phyloP scores from a whole-genome alignment of 2,329 filamentous ascomycete genomes.

The Colletotrichum sp. region DNA sequence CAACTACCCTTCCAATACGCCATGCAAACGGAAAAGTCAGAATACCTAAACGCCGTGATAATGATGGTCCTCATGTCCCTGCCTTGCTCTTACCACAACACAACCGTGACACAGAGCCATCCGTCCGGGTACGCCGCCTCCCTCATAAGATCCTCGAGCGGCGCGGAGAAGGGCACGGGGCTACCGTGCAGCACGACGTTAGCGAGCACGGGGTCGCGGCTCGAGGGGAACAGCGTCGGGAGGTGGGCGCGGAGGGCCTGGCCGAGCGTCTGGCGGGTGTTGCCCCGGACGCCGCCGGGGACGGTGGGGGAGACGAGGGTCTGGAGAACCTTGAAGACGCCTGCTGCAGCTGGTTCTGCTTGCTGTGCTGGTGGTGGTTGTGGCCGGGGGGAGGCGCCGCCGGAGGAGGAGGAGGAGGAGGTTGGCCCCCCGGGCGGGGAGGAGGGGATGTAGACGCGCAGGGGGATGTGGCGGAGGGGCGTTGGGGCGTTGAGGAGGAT shows the following conservation, averaged over 20 bases:
- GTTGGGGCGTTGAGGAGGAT: conserved; percentile 78
- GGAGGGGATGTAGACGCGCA: conserved; percentile 84
- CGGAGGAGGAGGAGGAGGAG: not conserved
- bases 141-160: conserved; percentile 81
- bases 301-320: conserved; percentile 65
- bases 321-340: conserved; percentile 76
- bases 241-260: conserved; percentile 77
- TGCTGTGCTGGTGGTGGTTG: conserved; percentile 23
- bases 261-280: conserved; percentile 65
- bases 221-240: conserved; percentile 85
- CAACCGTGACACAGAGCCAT: conserved; percentile 84
- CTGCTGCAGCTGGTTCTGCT: conserved; percentile 31
- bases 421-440: conserved; percentile 45
- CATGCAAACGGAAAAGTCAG: not conserved
- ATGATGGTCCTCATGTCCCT: no score
- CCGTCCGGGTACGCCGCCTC: conserved; percentile 90
- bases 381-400: not conserved
- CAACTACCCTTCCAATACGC: not conserved
- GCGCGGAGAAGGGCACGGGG: conserved; percentile 78
- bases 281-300: conserved; percentile 39
- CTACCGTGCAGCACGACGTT: conserved; percentile 87
- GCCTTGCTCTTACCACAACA: conserved; percentile 71
- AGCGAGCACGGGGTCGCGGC: conserved; percentile 82
- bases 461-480: conserved; percentile 80
- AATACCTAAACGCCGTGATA: not conserved